These are phyloP conservation scores for Astrephomene gubernaculifera DNA, from an alignment of 139 green algal species.

Conservation along the genomic window DNA sequence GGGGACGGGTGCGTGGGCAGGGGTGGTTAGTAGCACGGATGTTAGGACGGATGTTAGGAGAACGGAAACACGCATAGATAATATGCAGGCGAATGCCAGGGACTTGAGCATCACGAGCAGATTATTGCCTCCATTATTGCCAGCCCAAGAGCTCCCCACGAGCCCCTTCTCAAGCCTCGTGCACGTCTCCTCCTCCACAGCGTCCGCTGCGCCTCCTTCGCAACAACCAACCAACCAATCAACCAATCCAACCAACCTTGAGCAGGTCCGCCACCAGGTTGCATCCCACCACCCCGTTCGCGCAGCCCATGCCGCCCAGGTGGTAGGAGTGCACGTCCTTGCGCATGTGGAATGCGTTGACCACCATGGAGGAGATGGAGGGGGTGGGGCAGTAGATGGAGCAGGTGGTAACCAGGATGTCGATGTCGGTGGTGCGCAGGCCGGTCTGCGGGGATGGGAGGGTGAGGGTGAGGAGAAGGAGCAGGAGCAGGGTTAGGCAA, in stretches of 20 bases:
- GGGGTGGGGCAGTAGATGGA: conserved; percentile 87
- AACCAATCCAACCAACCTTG: conserved; percentile 47
- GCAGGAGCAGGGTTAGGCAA: neutral
- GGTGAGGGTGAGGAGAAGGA: neutral
- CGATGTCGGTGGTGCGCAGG: conserved; percentile 58
- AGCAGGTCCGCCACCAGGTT: conserved; percentile 80
- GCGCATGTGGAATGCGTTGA: conserved; percentile 75
- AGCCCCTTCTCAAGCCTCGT: too few relatives aligned
- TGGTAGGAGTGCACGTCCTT: conserved; percentile 60
- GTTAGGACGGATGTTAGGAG: too few relatives aligned
- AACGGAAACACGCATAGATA: too few relatives aligned
- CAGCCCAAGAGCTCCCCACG: too few relatives aligned
- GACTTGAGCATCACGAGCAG: too few relatives aligned
- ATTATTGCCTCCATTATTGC: too few relatives aligned
- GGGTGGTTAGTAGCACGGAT: too few relatives aligned
- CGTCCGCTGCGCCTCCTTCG: too few relatives aligned
- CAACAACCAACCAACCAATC: too few relatives aligned
- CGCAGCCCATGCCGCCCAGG: conserved; percentile 77
- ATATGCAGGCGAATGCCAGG: too few relatives aligned
- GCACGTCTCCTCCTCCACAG: too few relatives aligned
- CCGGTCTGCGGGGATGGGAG: conserved; percentile 25
- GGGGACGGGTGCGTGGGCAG: too few relatives aligned
- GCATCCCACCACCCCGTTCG: conserved; percentile 76
- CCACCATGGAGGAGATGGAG: conserved; percentile 82
- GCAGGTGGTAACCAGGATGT: conserved; percentile 70